Conservation (phyloP, 495 filamentous ascomycete species). For the Neurospora hispaniola region DNA sequence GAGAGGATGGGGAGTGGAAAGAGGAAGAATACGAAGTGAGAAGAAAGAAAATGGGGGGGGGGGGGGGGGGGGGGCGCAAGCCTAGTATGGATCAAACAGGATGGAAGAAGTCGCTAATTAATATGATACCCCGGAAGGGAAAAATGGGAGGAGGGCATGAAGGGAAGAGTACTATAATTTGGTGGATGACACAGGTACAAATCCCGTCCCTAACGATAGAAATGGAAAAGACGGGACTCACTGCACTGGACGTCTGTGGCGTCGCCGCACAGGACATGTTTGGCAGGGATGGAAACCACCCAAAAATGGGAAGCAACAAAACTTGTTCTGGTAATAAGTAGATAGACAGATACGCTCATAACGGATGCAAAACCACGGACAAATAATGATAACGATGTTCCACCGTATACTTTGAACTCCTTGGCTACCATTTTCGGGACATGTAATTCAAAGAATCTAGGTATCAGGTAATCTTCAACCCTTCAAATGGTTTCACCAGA, state of each 20-base stretch:
- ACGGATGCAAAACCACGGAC: too few relatives aligned
- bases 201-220: neutral
- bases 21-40: slow-evolving; percentile 6
- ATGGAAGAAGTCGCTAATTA: neutral
- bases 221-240: neutral
- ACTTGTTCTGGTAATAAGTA: slow-evolving; percentile 19
- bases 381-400: neutral
- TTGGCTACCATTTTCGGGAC: neutral
- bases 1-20: slow-evolving; percentile 23
- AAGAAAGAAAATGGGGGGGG: neutral
- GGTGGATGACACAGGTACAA: neutral
- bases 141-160: neutral
- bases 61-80: too few relatives aligned
- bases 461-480: neutral
- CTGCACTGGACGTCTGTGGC: neutral
- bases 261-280: neutral
- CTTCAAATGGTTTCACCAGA: neutral
- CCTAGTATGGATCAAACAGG: neutral
- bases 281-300: neutral
- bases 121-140: neutral
- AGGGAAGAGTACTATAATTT: neutral
- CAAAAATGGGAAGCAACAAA: neutral
- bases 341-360: neutral
- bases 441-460: neutral
- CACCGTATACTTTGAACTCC: neutral